Percentiles rank a stretch among this genome's conserved stretches.
These are phyloP conservation scores for Neurospora sp. DNA, from an alignment of 2,329 filamentous ascomycete genomes.

Conservation along the genomic window DNA sequence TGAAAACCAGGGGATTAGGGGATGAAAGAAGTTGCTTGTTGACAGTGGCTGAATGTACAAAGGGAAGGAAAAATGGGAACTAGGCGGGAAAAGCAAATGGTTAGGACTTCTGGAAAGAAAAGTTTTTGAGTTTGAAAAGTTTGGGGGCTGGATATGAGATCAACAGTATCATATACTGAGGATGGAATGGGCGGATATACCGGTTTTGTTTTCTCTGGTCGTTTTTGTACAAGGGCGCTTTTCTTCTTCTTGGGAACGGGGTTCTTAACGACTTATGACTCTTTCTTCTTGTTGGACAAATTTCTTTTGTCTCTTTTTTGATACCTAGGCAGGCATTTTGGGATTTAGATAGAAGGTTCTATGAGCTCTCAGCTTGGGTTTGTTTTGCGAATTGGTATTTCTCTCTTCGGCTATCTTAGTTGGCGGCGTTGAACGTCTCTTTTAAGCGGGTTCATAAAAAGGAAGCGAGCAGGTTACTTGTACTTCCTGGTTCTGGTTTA, in stretches of 20 bases:
- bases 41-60: not conserved
- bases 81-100: not conserved
- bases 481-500: not conserved
- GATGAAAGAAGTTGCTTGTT: not conserved
- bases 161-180: not conserved
- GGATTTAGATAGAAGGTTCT: not conserved
- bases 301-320: not conserved
- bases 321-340: not conserved
- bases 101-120: not conserved
- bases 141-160: not conserved
- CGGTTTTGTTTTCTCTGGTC: not conserved
- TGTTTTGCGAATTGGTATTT: not conserved
- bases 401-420: not conserved
- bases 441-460: not conserved
- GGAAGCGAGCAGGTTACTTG: not conserved
- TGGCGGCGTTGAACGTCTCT: not conserved
- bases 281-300: not conserved
- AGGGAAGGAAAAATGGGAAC: not conserved
- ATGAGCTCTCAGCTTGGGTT: not conserved
- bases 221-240: not conserved
- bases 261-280: not conserved
- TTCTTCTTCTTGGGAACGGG: not conserved
- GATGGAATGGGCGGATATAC: not conserved
- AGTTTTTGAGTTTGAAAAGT: not conserved
- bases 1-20: not conserved